Percentiles rank a stretch among this genome's conserved stretches.
Evolutionary conservation across 2,329 filamentous ascomycete genomes (phyloP).

Genomic region (Fusarium sp.): DNA sequence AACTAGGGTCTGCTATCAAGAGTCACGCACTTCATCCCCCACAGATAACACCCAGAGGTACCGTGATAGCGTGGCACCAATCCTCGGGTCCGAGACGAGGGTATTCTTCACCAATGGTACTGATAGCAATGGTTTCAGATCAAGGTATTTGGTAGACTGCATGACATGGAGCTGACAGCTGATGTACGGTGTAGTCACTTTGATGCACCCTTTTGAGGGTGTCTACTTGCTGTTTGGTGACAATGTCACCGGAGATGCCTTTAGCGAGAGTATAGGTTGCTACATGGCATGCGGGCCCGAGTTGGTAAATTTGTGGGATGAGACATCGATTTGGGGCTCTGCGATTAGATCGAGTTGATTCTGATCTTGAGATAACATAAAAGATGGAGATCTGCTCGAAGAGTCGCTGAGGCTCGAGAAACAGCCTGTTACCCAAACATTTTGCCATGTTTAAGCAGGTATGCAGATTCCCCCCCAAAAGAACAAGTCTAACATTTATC

Average conservation of each 20-base stretch:
- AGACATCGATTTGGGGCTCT: constrained; percentile 44
- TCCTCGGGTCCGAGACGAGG: neutral
- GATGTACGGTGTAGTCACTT: constrained; percentile 33
- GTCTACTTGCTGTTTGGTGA: neutral
- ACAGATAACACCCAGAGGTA: constrained; percentile 8
- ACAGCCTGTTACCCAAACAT: neutral
- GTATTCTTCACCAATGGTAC: constrained; percentile 8
- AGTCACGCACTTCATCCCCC: neutral
- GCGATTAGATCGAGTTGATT: neutral
- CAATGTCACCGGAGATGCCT: neutral
- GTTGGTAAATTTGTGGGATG: constrained; percentile 29
- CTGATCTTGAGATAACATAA: constrained; percentile 27
- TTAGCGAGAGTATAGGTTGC: neutral
- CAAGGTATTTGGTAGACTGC: constrained; percentile 15
- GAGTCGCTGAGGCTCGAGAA: neutral
- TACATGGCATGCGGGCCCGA: constrained; percentile 39
- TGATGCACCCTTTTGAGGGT: constrained; percentile 12
- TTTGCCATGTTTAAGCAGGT: constrained; percentile 26
- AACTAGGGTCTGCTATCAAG: constrained; percentile 19
- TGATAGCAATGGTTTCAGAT: neutral
- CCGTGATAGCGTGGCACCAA: constrained; percentile 27
- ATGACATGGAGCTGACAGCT: constrained; percentile 22
- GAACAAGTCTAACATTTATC: constrained; percentile 9
- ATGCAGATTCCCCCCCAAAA: neutral
- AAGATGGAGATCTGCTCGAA: constrained; percentile 14